Percentiles rank a stretch among this genome's conserved stretches.
Evolutionary conservation across 2,329 filamentous ascomycete species (phyloP).

Genomic region (Monosporascus sp.): DNA sequence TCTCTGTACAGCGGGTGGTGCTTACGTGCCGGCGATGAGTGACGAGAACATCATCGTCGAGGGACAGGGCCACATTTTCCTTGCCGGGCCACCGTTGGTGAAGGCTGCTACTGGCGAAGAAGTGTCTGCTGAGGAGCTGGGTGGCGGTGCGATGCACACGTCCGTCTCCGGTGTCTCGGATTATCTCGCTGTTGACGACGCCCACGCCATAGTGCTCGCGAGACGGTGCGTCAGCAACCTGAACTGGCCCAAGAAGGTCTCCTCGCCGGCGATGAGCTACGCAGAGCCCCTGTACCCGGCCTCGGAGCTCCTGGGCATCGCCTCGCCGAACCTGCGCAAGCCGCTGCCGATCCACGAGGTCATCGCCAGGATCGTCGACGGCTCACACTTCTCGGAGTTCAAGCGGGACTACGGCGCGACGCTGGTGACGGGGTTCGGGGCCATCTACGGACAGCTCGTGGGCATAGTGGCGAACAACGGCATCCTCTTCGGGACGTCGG

Average conservation of each 20-base stretch:
- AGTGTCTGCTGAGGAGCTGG: constrained; percentile 84
- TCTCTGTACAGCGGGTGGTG: constrained; percentile 90
- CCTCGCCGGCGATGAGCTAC: constrained; percentile 41
- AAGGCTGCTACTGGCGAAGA: constrained; percentile 94
- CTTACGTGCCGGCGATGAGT: constrained; percentile 95
- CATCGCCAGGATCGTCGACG: constrained; percentile 89
- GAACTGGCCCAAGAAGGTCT: constrained; percentile 66
- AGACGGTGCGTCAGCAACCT: constrained; percentile 81
- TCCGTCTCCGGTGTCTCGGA: constrained; percentile 91
- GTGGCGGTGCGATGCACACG: constrained; percentile 84
- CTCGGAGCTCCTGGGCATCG: constrained; percentile 79
- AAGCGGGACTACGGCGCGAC: constrained; percentile 87
- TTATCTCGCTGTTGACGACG: constrained; percentile 90
- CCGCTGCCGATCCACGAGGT: constrained; percentile 85
- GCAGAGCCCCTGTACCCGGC: constrained; percentile 77
- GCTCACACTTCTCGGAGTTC: constrained; percentile 87
- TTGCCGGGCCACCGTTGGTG: constrained; percentile 88
- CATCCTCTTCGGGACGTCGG: constrained; percentile 84
- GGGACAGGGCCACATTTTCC: constrained; percentile 94
- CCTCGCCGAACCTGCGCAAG: constrained; percentile 81
- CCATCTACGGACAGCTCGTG: constrained; percentile 83
- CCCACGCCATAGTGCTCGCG: constrained; percentile 82
- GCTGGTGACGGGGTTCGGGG: constrained; percentile 85
- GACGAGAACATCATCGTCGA: constrained; percentile 97
- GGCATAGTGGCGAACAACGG: constrained; percentile 96